Evolutionary conservation across 2,329 filamentous ascomycete species (phyloP), one percentile per base, ranked within the genome.

Genomic region (Xenoacremonium recifei): DNA sequence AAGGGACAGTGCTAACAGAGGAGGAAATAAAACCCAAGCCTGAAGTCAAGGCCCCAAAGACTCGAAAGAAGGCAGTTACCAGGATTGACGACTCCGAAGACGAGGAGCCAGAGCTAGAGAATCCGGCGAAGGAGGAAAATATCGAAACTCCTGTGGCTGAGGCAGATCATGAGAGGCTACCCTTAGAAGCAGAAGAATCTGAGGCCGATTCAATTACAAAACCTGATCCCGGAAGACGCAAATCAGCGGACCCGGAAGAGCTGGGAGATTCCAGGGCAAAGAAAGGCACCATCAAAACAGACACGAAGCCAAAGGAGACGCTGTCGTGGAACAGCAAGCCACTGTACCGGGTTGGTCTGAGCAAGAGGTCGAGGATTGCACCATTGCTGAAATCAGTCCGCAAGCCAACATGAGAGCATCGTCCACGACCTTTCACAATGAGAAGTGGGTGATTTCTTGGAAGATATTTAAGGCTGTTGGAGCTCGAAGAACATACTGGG

Each of bases 271-370:
- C 10, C 7, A 20, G n/a, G 9, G 32, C 32, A 6, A 20, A 19
- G 15, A 20, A 19, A 19, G 16, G 7, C 6, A 31, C 29, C 9
- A 13, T 15, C 16, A 33, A 32, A 6, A 54, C 39, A 39, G 23
- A 43, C 16, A 33, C 49, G 45, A 46, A 4, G 45, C 45, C n/a
- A 45, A 48, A 15, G 53, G 54, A 9, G 16, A 54, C 15, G 50
- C 52, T 10, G 40, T 48, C n/a, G 37, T 55, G 9, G 16, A 42
- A 47, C 17, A 53, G 54, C 12, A 74, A 70, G 46, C 71, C 72
- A 13, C 48, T 68, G 13, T 75, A 72, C 47, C 66, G 75, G 13
- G 73, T 79, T 40, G 75, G 75, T 3, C 57, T 78, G 49, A 78
- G 75, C 61, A 76, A 69, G 57, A 66, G 59, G 52, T 68, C 68